Evolutionary conservation across 2,329 filamentous ascomycete genomes (phyloP), one percentile per base, ranked within the genome.

Genomic region (Elsinoe perseae): DNA sequence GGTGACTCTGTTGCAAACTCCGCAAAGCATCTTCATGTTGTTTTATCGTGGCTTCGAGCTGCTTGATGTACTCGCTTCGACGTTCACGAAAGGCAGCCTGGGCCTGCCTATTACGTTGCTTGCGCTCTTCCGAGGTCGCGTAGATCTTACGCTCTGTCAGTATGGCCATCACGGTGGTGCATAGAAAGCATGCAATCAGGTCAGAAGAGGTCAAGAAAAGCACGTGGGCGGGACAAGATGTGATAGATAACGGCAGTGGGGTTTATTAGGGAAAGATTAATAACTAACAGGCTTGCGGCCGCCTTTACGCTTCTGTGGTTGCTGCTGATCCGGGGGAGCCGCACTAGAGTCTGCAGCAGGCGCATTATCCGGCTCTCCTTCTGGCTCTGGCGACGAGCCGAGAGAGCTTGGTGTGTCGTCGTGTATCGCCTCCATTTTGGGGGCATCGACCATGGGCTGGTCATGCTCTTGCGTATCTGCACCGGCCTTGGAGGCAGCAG

Each of bases 51-150:
- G 92, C 89, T 75, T 98, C 93, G 23, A 98, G 81, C 72, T 98
- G 93, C 76, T 97, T 97, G 76, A 98, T 98, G 72, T 98, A 98
- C 77, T 98, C 93, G 56, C 92, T 97, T 58, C 93, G 85, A 63
- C 93, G 86, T 75, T 98, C 93, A 64, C 93, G 86, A 68, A 98
- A 98, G 57, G 93, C 93, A 56, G 93, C 93, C 74, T 98, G 93
- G 48, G 93, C 93, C 76, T 97, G 93, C 64, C 93, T 80, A 70
- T 98, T 98, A 62, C 93, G 84, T 75, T 97, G 93, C 77, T 98
- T 97, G 67, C 93, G 85, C 74, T 98, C 93, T 73, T 98, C 93
- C 9, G 93, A 97, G 32, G 93, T 98, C 56, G 93, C 93, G 79
- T 98, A 98, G 62, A 96, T 96, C 92, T 96, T 71, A 32, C 48